A percentile compares a stretch with the other conserved stretches of the same genome.
phyloP scores from a whole-genome alignment of 1,284 basidiomycete genomes.

The Mycena citricolor region DNA sequence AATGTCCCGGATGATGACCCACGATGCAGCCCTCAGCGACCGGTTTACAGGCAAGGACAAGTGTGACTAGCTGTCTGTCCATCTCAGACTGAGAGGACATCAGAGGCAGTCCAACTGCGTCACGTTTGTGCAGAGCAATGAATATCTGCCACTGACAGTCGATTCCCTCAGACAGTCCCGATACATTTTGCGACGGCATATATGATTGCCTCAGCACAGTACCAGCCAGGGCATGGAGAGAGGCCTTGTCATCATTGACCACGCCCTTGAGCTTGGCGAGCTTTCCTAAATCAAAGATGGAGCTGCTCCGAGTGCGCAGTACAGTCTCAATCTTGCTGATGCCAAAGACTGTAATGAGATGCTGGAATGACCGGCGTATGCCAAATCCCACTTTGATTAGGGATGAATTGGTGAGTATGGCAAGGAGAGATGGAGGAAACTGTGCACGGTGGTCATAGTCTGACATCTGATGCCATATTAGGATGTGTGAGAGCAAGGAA shows the following conservation, averaged over 20 bases:
- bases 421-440: constrained; percentile 7
- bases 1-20: constrained; percentile 1
- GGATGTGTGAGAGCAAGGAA: no score
- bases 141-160: constrained; percentile 19
- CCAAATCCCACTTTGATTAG: constrained; percentile 12
- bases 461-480: constrained; percentile 5
- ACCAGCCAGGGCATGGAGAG: constrained; percentile 13
- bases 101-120: constrained; percentile 11
- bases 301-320: neutral
- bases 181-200: neutral
- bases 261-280: constrained; percentile 13
- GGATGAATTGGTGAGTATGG: constrained; percentile 7
- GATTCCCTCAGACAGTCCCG: constrained; percentile 1
- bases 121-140: neutral
- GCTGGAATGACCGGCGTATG: neutral
- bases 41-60: constrained; percentile 15
- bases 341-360: neutral
- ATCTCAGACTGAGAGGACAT: neutral
- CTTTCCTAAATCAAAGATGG: constrained; percentile 8
- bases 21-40: constrained; percentile 10
- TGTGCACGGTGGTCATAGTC: neutral
- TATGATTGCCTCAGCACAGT: constrained; percentile 1
- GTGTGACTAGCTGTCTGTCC: constrained; percentile 11
- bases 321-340: neutral
- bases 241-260: constrained; percentile 1